phyloP scores from a whole-genome alignment of 2,329 filamentous ascomycete species.

The Fusarium luffae region DNA sequence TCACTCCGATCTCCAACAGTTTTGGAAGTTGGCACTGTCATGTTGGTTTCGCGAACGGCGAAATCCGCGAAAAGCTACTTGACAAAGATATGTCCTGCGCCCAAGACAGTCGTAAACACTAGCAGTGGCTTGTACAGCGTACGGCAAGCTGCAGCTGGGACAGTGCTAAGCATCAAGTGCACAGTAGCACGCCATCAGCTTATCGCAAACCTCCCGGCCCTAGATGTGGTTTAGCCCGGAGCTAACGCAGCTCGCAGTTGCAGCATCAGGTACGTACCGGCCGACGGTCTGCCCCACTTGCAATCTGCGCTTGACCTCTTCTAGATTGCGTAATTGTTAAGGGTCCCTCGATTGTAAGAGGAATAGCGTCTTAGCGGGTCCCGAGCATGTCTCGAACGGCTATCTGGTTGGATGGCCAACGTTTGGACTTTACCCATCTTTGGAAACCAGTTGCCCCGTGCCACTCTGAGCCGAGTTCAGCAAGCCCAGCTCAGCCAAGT shows the following conservation, averaged over 20 bases:
- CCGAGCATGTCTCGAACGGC: slow-evolving; percentile 22
- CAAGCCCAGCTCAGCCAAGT: slow-evolving; percentile 24
- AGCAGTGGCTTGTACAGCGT: background rate
- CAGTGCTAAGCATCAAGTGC: slow-evolving; percentile 18
- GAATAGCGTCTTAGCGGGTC: slow-evolving; percentile 30
- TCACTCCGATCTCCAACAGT: slow-evolving; percentile 32
- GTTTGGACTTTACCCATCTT: slow-evolving; percentile 16
- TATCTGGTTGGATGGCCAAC: slow-evolving; percentile 45
- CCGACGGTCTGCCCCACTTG: slow-evolving; percentile 11
- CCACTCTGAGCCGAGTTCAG: slow-evolving; percentile 29
- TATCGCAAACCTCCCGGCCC: slow-evolving; percentile 45
- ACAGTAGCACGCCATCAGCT: slow-evolving; percentile 47
- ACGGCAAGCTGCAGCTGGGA: slow-evolving; percentile 20
- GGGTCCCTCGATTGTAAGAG: slow-evolving; percentile 33
- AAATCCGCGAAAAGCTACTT: slow-evolving; percentile 39
- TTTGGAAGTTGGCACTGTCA: slow-evolving; percentile 40
- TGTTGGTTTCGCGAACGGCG: slow-evolving; percentile 28
- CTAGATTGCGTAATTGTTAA: slow-evolving; percentile 38
- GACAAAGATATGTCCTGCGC: slow-evolving; percentile 18
- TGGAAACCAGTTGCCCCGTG: slow-evolving; percentile 38
- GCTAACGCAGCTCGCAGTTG: slow-evolving; percentile 29
- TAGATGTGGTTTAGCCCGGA: slow-evolving; percentile 38
- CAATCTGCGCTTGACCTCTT: slow-evolving; percentile 38
- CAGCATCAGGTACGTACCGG: slow-evolving; percentile 36
- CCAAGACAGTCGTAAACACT: background rate